Conservation (phyloP, 192 early-diverging fungal genomes). For the Chytriomyces hyalinus region DNA sequence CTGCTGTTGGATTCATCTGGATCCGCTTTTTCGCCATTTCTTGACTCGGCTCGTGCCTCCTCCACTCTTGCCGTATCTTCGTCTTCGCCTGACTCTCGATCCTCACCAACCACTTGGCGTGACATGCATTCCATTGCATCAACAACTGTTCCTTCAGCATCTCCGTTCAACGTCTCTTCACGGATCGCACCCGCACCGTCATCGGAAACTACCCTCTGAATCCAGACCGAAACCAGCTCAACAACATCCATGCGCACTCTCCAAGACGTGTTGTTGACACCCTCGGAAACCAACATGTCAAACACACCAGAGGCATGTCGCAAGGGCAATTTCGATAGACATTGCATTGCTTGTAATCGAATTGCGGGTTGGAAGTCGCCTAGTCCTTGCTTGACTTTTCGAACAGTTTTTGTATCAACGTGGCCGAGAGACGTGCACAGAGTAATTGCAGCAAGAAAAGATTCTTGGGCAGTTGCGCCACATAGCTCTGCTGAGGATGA, state of each 20-base stretch:
- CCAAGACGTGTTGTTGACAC: constrained; percentile 44
- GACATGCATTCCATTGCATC: constrained; percentile 11
- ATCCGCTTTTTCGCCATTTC: background rate
- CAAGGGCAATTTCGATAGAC: constrained; percentile 32
- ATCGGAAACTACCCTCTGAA: constrained; percentile 35
- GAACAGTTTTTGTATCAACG: constrained; percentile 43
- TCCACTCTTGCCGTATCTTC: background rate
- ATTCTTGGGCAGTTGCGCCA: constrained; percentile 38
- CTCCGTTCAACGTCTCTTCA: background rate
- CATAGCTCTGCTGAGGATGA: constrained; percentile 29
- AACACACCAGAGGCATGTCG: constrained; percentile 42
- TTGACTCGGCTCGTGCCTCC: too few species aligned
- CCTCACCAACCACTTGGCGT: background rate
- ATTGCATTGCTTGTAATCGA: constrained; percentile 24
- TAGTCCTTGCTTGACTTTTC: constrained; percentile 38
- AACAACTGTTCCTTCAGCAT: background rate
- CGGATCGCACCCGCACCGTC: background rate
- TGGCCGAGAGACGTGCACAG: constrained; percentile 33
- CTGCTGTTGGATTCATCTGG: background rate
- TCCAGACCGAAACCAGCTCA: constrained; percentile 46
- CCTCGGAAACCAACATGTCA: constrained; percentile 38
- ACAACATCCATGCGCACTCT: constrained; percentile 50
- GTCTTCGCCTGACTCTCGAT: background rate
- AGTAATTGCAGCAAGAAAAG: constrained; percentile 43
- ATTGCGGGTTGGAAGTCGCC: constrained; percentile 41